Percentiles rank a stretch among this genome's conserved stretches.
These are phyloP conservation scores for Gomphus sp. DNA, from an alignment of 1,284 basidiomycete species.

Conservation along the genomic window DNA sequence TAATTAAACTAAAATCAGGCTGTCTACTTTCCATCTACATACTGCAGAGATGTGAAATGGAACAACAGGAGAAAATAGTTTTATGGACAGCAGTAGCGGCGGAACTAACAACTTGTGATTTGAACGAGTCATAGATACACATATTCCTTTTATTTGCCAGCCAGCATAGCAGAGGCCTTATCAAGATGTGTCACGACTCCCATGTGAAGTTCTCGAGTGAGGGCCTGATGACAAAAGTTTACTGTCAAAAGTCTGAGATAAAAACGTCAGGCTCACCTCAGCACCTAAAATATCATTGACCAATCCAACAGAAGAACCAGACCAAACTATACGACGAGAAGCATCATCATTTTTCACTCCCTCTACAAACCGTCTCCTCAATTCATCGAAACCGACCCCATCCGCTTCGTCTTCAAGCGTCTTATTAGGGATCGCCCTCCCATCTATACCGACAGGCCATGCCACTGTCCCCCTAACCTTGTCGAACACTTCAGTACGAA, in stretches of 20 bases:
- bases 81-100: no score
- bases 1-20: no score
- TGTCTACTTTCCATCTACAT: no score
- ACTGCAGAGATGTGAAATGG: no score
- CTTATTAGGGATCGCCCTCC: slow-evolving; percentile 47
- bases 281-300: slow-evolving; percentile 47
- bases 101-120: no score
- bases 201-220: background rate
- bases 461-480: background rate
- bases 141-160: background rate
- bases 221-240: background rate
- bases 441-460: slow-evolving; percentile 18
- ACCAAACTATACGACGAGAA: slow-evolving; percentile 54
- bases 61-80: no score
- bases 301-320: slow-evolving; percentile 54
- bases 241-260: background rate
- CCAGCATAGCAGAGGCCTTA: background rate
- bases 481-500: background rate
- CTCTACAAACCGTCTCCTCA: slow-evolving; percentile 36
- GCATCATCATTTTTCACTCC: slow-evolving; percentile 36
- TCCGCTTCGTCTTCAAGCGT: slow-evolving; percentile 50
- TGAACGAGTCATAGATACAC: no score
- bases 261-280: slow-evolving; percentile 31
- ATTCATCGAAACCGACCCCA: slow-evolving; percentile 34
- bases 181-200: background rate